phyloP scores from a whole-genome alignment of 129 eudicot genomes.

The Calendula officinalis region DNA sequence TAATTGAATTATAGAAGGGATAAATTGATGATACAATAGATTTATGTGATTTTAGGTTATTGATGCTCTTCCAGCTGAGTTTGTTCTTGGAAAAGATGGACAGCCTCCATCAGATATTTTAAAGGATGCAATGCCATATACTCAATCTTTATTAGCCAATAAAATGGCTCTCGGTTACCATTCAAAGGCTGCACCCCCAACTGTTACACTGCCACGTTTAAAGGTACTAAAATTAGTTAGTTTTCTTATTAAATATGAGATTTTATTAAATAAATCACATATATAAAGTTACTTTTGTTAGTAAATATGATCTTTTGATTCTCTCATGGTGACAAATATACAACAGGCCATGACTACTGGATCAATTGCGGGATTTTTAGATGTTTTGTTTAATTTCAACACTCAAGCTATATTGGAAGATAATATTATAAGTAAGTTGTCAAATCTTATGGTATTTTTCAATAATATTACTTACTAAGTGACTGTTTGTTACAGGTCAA shows the following conservation, averaged over 20 bases:
- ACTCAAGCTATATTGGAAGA: slow-evolving; percentile 87
- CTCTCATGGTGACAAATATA: slow-evolving; percentile 4
- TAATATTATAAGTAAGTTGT: slow-evolving; percentile 67
- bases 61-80: slow-evolving; percentile 98
- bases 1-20: not conserved
- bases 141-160: slow-evolving; percentile 68
- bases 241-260: not conserved
- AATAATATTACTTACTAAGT: slow-evolving; percentile 14
- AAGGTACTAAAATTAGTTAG: slow-evolving; percentile 47
- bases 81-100: slow-evolving; percentile 85
- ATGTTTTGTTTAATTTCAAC: slow-evolving; percentile 85
- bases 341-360: slow-evolving; percentile 89
- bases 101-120: slow-evolving; percentile 52
- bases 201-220: slow-evolving; percentile 94
- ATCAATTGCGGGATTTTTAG: slow-evolving; percentile 82
- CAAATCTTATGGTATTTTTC: not conserved
- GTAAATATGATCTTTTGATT: no score
- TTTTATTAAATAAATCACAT: not conserved
- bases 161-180: slow-evolving; percentile 78
- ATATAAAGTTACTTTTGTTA: no score
- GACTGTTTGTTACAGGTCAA: slow-evolving; percentile 55
- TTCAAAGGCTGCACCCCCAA: slow-evolving; percentile 97
- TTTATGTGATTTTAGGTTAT: slow-evolving; percentile 61
- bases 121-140: slow-evolving; percentile 82
- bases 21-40: slow-evolving; percentile 17